Conservation (phyloP, 371 early-diverging fungal genomes). For the Scutellospora calospora region DNA sequence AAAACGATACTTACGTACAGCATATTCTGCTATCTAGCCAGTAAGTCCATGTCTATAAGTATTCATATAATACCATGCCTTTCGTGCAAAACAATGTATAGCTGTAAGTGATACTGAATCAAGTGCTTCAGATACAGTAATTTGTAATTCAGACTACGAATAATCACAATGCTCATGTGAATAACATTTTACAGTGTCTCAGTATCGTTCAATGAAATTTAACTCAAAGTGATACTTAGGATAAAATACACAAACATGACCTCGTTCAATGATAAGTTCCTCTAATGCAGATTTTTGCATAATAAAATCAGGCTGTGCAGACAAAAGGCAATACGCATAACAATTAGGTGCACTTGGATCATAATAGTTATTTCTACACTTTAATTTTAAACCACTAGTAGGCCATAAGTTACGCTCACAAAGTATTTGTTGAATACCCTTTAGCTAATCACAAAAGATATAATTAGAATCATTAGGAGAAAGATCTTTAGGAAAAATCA, state of each 20-base stretch:
- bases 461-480: too few relatives aligned
- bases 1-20: neutral
- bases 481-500: neutral
- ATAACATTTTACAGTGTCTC: neutral
- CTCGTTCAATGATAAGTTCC: neutral
- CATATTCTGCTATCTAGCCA: neutral
- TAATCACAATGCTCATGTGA: constrained; percentile 5
- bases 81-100: neutral
- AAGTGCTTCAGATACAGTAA: constrained; percentile 8
- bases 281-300: neutral
- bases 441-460: neutral
- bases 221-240: neutral
- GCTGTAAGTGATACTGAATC: neutral
- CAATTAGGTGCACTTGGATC: neutral
- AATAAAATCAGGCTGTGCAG: neutral
- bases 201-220: neutral
- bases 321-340: neutral
- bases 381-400: too few relatives aligned
- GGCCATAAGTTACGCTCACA: neutral
- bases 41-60: neutral
- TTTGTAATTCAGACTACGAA: neutral
- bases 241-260: neutral
- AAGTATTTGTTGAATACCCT: constrained; percentile 15
- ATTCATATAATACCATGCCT: constrained; percentile 28
- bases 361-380: too few relatives aligned